Conservation (phyloP, 345 rosid species). For the Eucalyptus marginata region DNA sequence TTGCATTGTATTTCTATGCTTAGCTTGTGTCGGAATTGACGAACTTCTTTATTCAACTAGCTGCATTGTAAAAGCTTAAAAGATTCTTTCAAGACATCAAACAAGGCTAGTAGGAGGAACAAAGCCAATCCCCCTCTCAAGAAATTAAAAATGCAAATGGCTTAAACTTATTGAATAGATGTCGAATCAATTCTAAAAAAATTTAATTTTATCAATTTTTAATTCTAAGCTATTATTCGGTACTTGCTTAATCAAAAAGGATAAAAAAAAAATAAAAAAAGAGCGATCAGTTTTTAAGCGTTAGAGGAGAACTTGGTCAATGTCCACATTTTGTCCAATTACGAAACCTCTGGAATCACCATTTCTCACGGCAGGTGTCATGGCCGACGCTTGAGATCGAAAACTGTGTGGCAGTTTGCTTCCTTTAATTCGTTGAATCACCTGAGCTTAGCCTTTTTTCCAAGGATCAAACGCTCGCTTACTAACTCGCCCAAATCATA, state of each 20-base stretch:
- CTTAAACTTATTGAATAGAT: neutral
- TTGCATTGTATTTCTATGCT: neutral
- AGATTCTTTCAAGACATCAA: neutral
- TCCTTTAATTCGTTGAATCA: neutral
- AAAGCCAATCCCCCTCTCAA: neutral
- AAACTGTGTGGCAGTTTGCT: neutral
- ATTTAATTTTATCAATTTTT: neutral
- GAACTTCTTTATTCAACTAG: neutral
- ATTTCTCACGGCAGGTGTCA: neutral
- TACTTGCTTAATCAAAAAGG: neutral
- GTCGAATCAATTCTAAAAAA: accelerated
- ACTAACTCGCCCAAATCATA: neutral
- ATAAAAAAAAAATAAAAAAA: neutral
- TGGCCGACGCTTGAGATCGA: neutral
- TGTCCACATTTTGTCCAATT: neutral
- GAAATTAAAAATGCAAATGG: neutral
- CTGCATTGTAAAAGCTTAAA: neutral
- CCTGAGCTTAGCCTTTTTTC: neutral
- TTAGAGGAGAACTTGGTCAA: neutral
- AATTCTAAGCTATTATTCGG: neutral
- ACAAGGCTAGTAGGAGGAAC: neutral
- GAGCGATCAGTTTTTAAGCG: neutral
- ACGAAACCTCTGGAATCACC: neutral
- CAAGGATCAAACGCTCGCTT: neutral
- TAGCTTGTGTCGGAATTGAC: neutral